Conservation (phyloP, 352 stramenopile genomes). For the Ophiocytium majus region DNA sequence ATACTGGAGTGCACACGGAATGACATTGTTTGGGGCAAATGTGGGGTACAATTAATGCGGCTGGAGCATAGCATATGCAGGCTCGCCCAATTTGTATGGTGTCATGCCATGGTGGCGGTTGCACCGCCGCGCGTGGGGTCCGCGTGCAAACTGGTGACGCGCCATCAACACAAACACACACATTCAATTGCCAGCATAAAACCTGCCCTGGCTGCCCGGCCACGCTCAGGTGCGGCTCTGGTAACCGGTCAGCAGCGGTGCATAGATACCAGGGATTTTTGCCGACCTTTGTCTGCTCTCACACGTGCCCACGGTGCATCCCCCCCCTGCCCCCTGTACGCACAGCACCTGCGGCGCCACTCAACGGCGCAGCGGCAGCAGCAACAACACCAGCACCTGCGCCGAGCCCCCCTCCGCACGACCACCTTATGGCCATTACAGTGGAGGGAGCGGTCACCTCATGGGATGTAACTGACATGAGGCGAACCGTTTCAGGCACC, state of each 20-base stretch:
- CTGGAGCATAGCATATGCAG: not conserved
- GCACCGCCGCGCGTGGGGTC: not conserved
- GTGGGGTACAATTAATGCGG: not conserved
- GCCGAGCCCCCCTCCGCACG: not conserved
- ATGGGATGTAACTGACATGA: conserved; percentile 40
- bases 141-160: not conserved
- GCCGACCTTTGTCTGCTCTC: too few species aligned
- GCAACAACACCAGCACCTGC: too few species aligned
- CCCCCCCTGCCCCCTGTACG: too few species aligned
- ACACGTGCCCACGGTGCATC: too few species aligned
- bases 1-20: not conserved
- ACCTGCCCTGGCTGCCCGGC: too few species aligned
- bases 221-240: too few species aligned
- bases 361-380: too few species aligned
- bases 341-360: too few species aligned
- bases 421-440: conserved; percentile 46
- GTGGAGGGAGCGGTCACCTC: conserved; percentile 40
- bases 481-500: conserved; percentile 28
- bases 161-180: too few species aligned
- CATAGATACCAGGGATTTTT: too few species aligned
- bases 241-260: too few species aligned
- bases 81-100: not conserved
- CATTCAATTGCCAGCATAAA: too few species aligned
- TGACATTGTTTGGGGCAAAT: not conserved
- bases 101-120: not conserved